Percentiles rank a stretch among this genome's conserved stretches.
phyloP scores from a whole-genome alignment of 805 yeast species.

The Ogataea pilisensis region DNA sequence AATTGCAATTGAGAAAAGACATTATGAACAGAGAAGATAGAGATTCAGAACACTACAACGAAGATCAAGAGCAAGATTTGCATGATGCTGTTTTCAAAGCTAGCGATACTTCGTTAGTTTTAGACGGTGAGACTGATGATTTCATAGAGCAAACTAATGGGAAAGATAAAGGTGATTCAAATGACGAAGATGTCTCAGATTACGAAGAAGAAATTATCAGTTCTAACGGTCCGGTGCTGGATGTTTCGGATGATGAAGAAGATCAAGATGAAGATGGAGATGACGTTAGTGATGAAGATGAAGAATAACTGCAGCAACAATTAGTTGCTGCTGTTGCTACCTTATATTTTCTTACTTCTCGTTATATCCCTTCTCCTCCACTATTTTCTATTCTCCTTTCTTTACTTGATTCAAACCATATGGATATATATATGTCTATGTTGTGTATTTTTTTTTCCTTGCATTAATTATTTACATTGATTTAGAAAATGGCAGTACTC shows the following conservation, averaged over 20 bases:
- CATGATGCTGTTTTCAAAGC: slow-evolving; percentile 27
- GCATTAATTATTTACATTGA: too few relatives aligned
- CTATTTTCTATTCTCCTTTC: too few relatives aligned
- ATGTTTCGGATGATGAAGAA: slow-evolving; percentile 27
- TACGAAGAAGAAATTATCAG: slow-evolving; percentile 1
- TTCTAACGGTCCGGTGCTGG: slow-evolving; percentile 7
- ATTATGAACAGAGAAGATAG: slow-evolving; percentile 32
- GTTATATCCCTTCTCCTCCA: too few relatives aligned
- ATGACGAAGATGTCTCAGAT: neutral
- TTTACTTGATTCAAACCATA: too few relatives aligned
- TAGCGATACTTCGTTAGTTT: slow-evolving; percentile 17
- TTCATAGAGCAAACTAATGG: slow-evolving; percentile 1
- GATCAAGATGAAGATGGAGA: slow-evolving; percentile 21
- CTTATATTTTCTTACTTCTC: too few relatives aligned
- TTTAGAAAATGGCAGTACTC: too few relatives aligned
- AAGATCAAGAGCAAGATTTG: slow-evolving; percentile 30
- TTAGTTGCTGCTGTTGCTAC: too few relatives aligned
- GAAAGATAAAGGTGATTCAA: neutral
- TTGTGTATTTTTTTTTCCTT: too few relatives aligned
- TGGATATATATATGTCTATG: too few relatives aligned
- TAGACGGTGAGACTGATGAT: slow-evolving; percentile 30
- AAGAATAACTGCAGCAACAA: neutral
- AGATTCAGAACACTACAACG: slow-evolving; percentile 12
- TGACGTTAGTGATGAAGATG: slow-evolving; percentile 3
- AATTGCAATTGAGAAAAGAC: slow-evolving; percentile 63